Base-by-base conservation (phyloP, 192 early-diverging fungal species). In the Phlyctochytrium bullatum region DNA sequence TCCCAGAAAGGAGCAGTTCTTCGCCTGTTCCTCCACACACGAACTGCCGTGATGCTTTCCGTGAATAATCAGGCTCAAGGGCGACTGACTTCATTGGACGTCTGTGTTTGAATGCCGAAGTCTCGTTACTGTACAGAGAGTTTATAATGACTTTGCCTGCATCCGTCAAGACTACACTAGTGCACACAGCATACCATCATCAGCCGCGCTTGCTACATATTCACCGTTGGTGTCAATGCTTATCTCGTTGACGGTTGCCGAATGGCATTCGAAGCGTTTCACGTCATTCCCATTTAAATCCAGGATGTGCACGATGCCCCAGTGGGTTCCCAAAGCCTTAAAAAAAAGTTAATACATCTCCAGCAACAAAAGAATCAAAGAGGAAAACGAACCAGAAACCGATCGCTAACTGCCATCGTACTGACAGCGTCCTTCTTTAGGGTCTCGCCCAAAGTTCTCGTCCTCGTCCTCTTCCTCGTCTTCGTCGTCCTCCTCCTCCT, bases 251-350 rank as follows among this genome's bases (percentile, higher is more conserved):
- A 99, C 93, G 0, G 93, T 88, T 0, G 94, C 89, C 6, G 88
- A 85, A 73, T 98, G 96, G 2, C 81, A 83, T 34, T 84, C 76
- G 75, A 92, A 98, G 47, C 82, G 83, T 80, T 94, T 93, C 28
- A 93, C 89, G 29, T 90, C 81, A 63, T 93, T 95, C 61, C 96
- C 96, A 29, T 91, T 90, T 66, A 95, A 88, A 74, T 98, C 96
- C 25, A 96, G 84, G 53, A 98, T 86, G 54, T 93, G 86, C 0
- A 98, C 88, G 25, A 86, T 77, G 54, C 96, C 95, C 82, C 91
- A 91, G 70, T 97, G 93, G 1, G 95, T 97, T 30, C 93, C 95
- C 30, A 96, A 82, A 3, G 85, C 87, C 87, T 90, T 35, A 12
- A 1, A 23, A 33, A 20, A 28, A 24, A 0, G 27, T 32, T 31